These are phyloP conservation scores for Metschnikowia baotianmanensis DNA, from an alignment of 805 yeast species.

Conservation along the genomic window DNA sequence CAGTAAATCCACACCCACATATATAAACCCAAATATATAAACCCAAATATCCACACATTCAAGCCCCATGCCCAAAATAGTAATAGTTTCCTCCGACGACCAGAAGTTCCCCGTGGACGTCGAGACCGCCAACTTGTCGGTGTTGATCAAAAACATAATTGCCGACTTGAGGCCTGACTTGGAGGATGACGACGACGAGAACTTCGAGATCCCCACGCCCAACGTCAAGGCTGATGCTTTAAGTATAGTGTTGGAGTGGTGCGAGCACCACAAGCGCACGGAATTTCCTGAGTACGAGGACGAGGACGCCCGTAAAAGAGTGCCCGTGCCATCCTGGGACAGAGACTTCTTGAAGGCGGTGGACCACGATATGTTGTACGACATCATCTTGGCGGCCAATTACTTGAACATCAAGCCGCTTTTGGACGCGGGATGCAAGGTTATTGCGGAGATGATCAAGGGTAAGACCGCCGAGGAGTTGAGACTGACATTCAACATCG, in stretches of 20 bases:
- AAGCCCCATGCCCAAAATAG: conserved; percentile 44
- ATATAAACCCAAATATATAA: too few relatives aligned
- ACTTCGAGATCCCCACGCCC: conserved; percentile 82
- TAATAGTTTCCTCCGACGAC: conserved; percentile 74
- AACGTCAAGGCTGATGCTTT: conserved; percentile 85
- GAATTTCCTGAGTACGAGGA: conserved; percentile 75
- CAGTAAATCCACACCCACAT: too few relatives aligned
- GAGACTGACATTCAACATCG: conserved; percentile 75
- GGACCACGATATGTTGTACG: conserved; percentile 87
- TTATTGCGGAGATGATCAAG: conserved; percentile 81
- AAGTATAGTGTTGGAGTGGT: conserved; percentile 92
- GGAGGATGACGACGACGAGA: conserved; percentile 51
- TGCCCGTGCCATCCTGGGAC: conserved; percentile 95
- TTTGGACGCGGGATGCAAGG: conserved; percentile 75
- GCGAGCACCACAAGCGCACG: conserved; percentile 87
- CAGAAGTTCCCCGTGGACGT: conserved; percentile 75
- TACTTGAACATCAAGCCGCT: conserved; percentile 73
- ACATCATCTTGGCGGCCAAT: conserved; percentile 78
- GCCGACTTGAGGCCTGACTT: conserved; percentile 65
- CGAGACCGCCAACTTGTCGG: conserved; percentile 82
- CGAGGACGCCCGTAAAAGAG: conserved; percentile 78
- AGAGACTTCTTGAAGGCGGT: conserved; percentile 89
- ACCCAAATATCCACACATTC: too few relatives aligned
- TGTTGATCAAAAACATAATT: conserved; percentile 81
- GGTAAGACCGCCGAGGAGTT: conserved; percentile 79